Evolutionary conservation across 495 filamentous ascomycete genomes (phyloP).

Genomic region (Penicillium daleae): DNA sequence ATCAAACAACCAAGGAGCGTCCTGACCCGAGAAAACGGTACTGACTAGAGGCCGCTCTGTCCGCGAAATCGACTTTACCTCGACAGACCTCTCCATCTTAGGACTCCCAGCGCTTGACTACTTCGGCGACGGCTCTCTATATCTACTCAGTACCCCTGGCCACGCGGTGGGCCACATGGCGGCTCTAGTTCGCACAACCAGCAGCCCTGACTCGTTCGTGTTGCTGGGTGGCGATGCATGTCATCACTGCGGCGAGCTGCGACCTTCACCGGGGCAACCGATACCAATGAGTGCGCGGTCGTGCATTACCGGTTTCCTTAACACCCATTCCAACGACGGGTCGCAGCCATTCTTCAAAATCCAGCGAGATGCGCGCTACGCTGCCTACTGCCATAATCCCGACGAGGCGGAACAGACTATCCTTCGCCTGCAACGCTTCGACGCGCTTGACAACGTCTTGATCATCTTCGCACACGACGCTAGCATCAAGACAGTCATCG

Average conservation of each 20-base stretch:
- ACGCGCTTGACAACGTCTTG: slow-evolving; percentile 56
- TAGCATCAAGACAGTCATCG: slow-evolving; percentile 45
- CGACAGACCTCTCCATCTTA: background rate
- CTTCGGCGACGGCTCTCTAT: slow-evolving; percentile 52
- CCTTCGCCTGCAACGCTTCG: slow-evolving; percentile 48
- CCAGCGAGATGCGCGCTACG: slow-evolving; percentile 17
- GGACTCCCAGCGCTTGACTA: slow-evolving; percentile 55
- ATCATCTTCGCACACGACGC: slow-evolving; percentile 58
- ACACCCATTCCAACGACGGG: slow-evolving; percentile 6
- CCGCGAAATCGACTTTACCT: background rate
- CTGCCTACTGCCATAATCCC: slow-evolving; percentile 22
- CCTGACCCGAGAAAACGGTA: background rate
- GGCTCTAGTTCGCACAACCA: slow-evolving; percentile 43
- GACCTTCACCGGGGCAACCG: slow-evolving; percentile 49
- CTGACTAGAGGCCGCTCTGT: background rate
- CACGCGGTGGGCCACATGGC: slow-evolving; percentile 51
- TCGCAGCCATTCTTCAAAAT: slow-evolving; percentile 17
- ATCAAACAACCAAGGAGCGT: background rate
- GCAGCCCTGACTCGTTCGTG: slow-evolving; percentile 42
- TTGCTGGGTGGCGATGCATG: slow-evolving; percentile 54
- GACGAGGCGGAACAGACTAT: slow-evolving; percentile 38
- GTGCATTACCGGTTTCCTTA: background rate
- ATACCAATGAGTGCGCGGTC: slow-evolving; percentile 19
- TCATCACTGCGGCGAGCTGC: slow-evolving; percentile 56
- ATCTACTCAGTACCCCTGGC: slow-evolving; percentile 50